Evolutionary conservation across 371 early-diverging fungal species (phyloP).

Genomic region (Haplosporangium sp.): DNA sequence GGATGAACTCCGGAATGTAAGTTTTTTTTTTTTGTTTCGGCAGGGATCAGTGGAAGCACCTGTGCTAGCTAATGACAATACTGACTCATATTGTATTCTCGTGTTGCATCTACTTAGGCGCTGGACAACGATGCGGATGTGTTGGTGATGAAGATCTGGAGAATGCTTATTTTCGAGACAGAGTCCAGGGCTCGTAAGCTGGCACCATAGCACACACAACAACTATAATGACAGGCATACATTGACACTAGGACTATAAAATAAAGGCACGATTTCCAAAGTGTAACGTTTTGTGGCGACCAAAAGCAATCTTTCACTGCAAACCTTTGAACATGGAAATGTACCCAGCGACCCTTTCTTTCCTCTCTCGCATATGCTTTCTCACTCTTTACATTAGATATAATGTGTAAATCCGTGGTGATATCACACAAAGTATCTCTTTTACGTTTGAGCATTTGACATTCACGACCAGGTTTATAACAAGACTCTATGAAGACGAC

Average conservation of each 20-base stretch:
- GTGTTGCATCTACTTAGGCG: constrained; percentile 59
- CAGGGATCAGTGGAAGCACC: background rate
- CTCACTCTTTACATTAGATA: no score
- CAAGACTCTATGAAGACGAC: background rate
- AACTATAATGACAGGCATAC: background rate
- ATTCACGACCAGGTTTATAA: no score
- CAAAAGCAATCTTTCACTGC: no score
- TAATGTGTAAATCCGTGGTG: no score
- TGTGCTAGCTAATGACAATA: background rate
- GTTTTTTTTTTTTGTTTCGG: constrained; percentile 8
- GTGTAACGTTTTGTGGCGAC: no score
- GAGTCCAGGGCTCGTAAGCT: constrained; percentile 67
- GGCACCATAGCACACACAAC: background rate
- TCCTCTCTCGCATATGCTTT: no score
- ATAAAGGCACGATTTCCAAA: no score
- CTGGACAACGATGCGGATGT: constrained; percentile 85
- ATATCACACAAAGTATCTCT: no score
- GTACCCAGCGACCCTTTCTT: no score
- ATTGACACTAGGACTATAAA: no score
- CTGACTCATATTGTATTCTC: background rate
- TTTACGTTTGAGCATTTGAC: no score
- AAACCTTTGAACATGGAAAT: no score
- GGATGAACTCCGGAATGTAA: constrained; percentile 78
- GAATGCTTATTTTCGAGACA: constrained; percentile 87
- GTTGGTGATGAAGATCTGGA: constrained; percentile 88